Conservation (phyloP, 1,139 yeast species). For the Protomyces lactucae-debilis region DNA sequence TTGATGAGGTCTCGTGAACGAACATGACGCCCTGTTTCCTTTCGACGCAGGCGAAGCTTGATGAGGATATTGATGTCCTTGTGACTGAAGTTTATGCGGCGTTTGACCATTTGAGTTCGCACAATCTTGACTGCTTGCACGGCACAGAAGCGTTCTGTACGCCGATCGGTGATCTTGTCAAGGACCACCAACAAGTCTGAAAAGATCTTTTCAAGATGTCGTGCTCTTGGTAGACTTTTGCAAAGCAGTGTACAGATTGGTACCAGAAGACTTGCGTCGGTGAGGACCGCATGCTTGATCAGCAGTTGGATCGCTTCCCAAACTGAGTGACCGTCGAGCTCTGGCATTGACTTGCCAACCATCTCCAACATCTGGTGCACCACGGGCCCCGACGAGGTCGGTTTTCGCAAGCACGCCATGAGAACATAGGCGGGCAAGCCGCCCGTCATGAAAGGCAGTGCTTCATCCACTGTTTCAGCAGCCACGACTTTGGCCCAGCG, state of each 20-base stretch:
- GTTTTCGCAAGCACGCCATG: slow-evolving; percentile 1
- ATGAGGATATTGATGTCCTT: background rate
- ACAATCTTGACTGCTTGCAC: background rate
- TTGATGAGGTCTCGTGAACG: background rate
- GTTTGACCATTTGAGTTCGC: background rate
- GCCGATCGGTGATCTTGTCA: background rate
- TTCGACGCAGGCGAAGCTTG: background rate
- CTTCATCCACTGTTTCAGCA: background rate
- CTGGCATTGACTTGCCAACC: background rate
- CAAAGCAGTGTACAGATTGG: background rate
- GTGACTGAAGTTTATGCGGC: background rate
- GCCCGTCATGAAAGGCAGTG: background rate
- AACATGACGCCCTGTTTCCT: background rate
- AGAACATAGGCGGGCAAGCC: slow-evolving; percentile 5
- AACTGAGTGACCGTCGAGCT: slow-evolving; percentile 4
- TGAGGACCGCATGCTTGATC: background rate
- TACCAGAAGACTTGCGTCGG: background rate
- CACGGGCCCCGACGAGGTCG: background rate
- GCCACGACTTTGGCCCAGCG: background rate
- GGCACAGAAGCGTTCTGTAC: background rate
- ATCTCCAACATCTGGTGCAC: background rate
- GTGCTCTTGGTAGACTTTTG: background rate
- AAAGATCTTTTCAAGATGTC: background rate
- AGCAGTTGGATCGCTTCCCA: background rate
- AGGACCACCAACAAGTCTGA: background rate